Percentiles rank a stretch among this genome's conserved stretches.
These are phyloP conservation scores for Davidsoniella australis DNA, from an alignment of 2,329 filamentous ascomycete species.

Conservation along the genomic window DNA sequence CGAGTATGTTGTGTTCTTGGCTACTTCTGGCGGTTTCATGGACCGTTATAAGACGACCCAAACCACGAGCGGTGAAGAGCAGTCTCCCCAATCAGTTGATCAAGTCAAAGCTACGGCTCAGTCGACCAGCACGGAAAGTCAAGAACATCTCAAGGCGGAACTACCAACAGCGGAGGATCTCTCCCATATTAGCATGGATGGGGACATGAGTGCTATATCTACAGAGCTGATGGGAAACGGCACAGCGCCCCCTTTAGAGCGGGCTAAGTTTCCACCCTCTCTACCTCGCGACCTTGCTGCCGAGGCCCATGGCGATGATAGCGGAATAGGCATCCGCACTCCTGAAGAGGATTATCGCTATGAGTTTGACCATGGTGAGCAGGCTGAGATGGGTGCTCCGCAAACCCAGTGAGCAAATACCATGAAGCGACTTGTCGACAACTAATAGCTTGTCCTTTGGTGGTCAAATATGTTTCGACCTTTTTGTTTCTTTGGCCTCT, in stretches of 20 bases:
- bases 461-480: not conserved
- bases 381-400: constrained; percentile 10
- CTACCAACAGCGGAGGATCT: not conserved
- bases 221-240: not conserved
- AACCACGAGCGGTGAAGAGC: not conserved
- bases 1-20: constrained; percentile 82
- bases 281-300: not conserved
- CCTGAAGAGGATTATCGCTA: constrained; percentile 43
- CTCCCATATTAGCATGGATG: constrained; percentile 16
- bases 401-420: constrained; percentile 4
- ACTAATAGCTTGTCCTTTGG: not conserved
- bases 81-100: not conserved
- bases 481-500: not conserved
- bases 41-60: constrained; percentile 29
- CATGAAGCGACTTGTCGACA: not conserved
- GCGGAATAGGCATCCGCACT: constrained; percentile 55
- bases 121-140: not conserved
- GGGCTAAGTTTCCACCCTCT: constrained; percentile 31
- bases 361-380: constrained; percentile 11
- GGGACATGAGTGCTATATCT: constrained; percentile 12
- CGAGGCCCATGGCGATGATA: constrained; percentile 37
- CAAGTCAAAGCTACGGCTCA: not conserved
- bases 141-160: not conserved
- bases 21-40: constrained; percentile 81
- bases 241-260: constrained; percentile 4